Evolutionary conservation across 495 filamentous ascomycete genomes (phyloP), one percentile per base, ranked within the genome.

Genomic region (Neurospora africana): DNA sequence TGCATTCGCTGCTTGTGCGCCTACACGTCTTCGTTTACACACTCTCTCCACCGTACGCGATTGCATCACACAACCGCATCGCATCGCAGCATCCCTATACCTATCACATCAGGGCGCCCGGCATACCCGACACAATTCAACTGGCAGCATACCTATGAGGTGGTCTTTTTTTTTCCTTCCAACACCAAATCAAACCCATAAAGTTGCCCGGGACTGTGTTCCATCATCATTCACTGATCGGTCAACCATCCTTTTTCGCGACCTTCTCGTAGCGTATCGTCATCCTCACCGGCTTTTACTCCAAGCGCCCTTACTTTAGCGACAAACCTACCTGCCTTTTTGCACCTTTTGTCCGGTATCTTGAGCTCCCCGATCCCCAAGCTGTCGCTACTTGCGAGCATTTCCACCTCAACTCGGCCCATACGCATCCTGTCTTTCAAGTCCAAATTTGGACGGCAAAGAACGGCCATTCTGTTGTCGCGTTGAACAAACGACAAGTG

Each of bases 21-120:
- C 69, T 33, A 70, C 69, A 71, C 69, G 69, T 53, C 69, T 71
- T n/a, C n/a, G n/a, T n/a, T 36, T 17, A 41, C 44, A 23, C 33
- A 33, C 21, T 23, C 47, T 70, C 69, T 30, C 41, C 69, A 53
- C 69, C 53, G 53, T 61, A 61, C 38, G 33, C 68, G 35, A 69
- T 39, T 10, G 33, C 68, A 39, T 39, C 68, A 39, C 68, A 61
- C 53, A 61, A 61, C 68, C 68, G 33, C 33, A 13, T 39, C 68
- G 68, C 37, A 36, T 39, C 19, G 35, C 68, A 36, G 33, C 68
- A 69, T 39, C 33, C 10, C 10, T 47, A 47, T 69, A 37, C n/a
- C 30, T 40, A 5, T 17, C 67, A n/a, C n/a, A 35, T 36, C n/a
- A 36, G 33, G 68, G 19, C 68, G 3, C 4, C 27, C 27, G 33